Base-by-base conservation (phyloP, 2,329 filamentous ascomycete genomes). In the Ceratocystis destructans region DNA sequence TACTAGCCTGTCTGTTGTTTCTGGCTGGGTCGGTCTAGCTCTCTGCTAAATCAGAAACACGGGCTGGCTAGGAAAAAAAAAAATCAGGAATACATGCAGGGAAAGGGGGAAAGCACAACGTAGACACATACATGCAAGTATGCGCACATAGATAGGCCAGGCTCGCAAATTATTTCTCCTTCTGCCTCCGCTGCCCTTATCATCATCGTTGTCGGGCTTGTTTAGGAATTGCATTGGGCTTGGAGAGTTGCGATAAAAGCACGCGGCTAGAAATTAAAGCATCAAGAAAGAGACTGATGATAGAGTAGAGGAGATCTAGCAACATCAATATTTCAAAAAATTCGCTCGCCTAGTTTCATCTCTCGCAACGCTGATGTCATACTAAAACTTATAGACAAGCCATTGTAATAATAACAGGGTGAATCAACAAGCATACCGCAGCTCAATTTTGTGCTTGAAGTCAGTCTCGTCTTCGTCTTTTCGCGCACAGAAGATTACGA, bases 11-110 rank as follows among this genome's bases (percentile, higher is more conserved):
- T 48, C 17, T 48, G 22, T n/a, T 57, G 10, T 57, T 17, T 55
- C 50, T 57, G 12, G 53, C 53, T 31, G 10, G 15, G 12, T 17
- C 33, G 15, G 12, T 17, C 33, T 31, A 31, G 53, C 53, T 33
- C 28, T 31, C 2, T 8, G 7, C 22, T 59, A 31, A 31, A 33
- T n/a, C 28, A 59, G 25, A 59, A 59, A 31, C 25, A 33, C 7
- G 53, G 37, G 33, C 5, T n/a, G 53, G 25, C 28, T 17, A 37
- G 53, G 22, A 25, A 2, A 25, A 37, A 12, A 37, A 12, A 12
- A 59, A 57, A 37, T 37, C 28, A 57, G 33, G 22, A 33, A 37
- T 59, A n/a, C 53, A 59, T 59, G 53, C 53, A 59, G 53, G 28
- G 17, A 59, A 59, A 59, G 53, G 53, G 53, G 53, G 53, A 28